Conservation (phyloP, 2,329 filamentous ascomycete species). For the Aspergillus sp. region DNA sequence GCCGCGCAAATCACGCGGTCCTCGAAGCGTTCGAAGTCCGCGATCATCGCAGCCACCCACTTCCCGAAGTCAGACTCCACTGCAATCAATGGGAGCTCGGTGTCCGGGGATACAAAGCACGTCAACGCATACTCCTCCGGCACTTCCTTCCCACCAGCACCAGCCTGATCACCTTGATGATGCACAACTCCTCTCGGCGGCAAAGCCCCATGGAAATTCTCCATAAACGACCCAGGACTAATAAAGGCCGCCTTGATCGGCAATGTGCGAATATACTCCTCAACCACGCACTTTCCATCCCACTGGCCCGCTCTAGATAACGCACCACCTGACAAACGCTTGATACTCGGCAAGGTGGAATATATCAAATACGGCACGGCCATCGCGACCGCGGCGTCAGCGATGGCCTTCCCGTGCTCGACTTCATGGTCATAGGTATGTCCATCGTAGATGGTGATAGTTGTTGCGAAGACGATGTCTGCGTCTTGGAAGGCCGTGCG, state of each 20-base stretch:
- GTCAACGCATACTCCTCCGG: neutral
- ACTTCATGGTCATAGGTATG: slow-evolving; percentile 6
- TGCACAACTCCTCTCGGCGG: neutral
- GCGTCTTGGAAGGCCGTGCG: slow-evolving; percentile 41
- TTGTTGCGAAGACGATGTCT: slow-evolving; percentile 45
- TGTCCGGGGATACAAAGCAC: neutral
- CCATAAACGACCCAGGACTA: slow-evolving; percentile 6
- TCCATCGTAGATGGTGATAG: slow-evolving; percentile 18
- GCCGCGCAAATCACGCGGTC: slow-evolving; percentile 1
- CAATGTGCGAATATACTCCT: slow-evolving; percentile 28
- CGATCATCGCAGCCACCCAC: slow-evolving; percentile 3
- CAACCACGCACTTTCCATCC: slow-evolving; percentile 36
- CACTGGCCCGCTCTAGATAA: slow-evolving; percentile 30
- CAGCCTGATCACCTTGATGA: neutral
- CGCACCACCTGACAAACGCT: slow-evolving; percentile 27
- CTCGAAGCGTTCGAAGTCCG: slow-evolving; percentile 3
- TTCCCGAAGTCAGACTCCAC: slow-evolving; percentile 6
- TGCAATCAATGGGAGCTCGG: neutral
- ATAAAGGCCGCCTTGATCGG: slow-evolving; percentile 6
- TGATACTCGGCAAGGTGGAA: slow-evolving; percentile 27
- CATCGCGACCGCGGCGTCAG: slow-evolving; percentile 3
- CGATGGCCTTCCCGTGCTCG: slow-evolving; percentile 3
- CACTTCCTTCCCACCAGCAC: neutral
- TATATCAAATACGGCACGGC: slow-evolving; percentile 2
- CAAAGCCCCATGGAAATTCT: slow-evolving; percentile 3